Conservation (phyloP, 805 yeast species). For the Maudiozyma bulderi region DNA sequence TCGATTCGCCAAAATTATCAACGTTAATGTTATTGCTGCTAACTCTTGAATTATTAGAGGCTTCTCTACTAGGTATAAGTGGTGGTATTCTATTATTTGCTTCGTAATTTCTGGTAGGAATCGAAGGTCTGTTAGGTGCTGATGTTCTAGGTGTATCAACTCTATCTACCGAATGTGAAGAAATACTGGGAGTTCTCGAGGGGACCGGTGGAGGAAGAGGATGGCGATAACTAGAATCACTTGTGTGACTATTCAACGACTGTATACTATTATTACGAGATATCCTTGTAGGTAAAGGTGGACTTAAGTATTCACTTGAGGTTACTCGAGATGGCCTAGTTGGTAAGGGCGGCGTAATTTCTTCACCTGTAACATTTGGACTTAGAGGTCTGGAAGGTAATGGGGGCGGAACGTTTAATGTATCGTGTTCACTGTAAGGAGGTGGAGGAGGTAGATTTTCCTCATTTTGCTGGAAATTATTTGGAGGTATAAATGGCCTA, state of each 20-base stretch:
- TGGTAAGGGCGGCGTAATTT: neutral
- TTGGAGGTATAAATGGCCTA: neutral
- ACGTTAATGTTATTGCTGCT: neutral
- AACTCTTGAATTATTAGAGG: too few relatives aligned
- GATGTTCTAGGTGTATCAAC: neutral
- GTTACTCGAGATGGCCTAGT: neutral
- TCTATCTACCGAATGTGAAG: neutral
- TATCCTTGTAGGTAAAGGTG: neutral
- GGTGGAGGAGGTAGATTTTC: constrained; percentile 5
- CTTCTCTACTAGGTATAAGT: too few relatives aligned
- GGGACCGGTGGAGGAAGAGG: neutral
- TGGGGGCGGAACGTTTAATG: neutral
- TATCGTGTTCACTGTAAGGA: constrained; percentile 9
- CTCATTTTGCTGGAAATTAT: too few relatives aligned
- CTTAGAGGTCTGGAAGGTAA: neutral
- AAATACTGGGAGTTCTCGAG: constrained; percentile 7
- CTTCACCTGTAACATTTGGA: neutral
- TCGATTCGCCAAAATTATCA: neutral
- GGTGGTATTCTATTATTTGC: neutral
- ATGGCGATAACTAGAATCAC: neutral
- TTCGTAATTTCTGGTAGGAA: constrained; percentile 2
- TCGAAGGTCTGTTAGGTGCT: neutral
- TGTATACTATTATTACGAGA: neutral
- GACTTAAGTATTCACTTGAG: neutral
- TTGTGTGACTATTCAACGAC: neutral